Percentiles rank a stretch among this genome's conserved stretches.
phyloP scores from a whole-genome alignment of 805 yeast genomes.

The Spencermartinsiella europaea region DNA sequence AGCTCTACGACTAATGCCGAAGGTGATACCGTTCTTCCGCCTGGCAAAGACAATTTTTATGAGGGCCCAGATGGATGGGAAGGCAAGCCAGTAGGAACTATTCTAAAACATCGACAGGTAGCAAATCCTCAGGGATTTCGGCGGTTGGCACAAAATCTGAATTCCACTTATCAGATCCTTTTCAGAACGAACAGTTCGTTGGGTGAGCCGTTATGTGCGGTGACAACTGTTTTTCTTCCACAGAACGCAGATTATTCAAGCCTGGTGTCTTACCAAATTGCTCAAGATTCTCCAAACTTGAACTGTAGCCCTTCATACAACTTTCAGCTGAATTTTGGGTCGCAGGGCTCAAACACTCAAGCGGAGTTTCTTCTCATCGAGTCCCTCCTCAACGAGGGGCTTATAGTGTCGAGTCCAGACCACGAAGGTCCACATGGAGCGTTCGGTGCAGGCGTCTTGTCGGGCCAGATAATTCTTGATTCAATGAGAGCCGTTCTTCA shows the following conservation, averaged over 20 bases:
- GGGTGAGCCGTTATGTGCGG: conserved; percentile 13
- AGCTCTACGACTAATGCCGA: no score
- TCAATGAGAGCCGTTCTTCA: conserved; percentile 24
- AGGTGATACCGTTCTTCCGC: not conserved
- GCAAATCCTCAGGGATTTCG: not conserved
- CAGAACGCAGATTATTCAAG: conserved; percentile 10
- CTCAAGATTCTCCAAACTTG: conserved; percentile 25
- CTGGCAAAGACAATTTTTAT: conserved; percentile 22
- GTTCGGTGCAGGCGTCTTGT: conserved; percentile 24
- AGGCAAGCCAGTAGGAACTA: conserved; percentile 6
- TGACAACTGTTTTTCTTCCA: conserved; percentile 20
- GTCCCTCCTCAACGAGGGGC: conserved; percentile 16
- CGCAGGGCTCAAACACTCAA: conserved; percentile 4
- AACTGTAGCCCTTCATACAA: conserved; percentile 28
- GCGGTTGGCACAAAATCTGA: conserved; percentile 2
- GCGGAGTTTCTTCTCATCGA: conserved; percentile 8
- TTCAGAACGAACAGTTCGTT: conserved; percentile 13
- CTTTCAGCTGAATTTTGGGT: conserved; percentile 14
- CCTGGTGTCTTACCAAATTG: conserved; percentile 25
- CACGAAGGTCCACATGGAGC: conserved; percentile 29
- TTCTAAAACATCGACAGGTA: conserved; percentile 7
- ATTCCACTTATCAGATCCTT: conserved; percentile 17
- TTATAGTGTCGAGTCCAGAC: conserved; percentile 22
- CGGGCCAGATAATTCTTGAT: conserved; percentile 26
- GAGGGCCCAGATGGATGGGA: conserved; percentile 16